phyloP scores from a whole-genome alignment of 345 rosid species.

The Gossypium herbaceum region DNA sequence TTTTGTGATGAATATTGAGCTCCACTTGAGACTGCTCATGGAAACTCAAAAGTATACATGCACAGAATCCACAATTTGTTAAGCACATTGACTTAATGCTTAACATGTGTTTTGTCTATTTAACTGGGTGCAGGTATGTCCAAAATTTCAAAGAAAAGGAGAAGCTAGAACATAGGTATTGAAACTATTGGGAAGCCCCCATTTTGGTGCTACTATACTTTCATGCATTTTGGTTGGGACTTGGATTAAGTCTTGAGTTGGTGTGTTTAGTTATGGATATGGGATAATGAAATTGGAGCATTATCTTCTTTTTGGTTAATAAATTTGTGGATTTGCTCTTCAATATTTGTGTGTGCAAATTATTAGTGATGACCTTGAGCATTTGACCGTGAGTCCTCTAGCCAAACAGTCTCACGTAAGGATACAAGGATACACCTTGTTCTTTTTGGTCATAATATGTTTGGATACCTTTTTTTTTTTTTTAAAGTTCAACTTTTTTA shows the following conservation, averaged over 20 bases:
- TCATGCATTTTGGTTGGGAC: neutral
- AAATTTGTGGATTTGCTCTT: neutral
- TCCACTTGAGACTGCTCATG: neutral
- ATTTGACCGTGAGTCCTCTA: no score
- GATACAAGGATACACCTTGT: no score
- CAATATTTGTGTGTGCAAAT: neutral
- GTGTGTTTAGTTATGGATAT: neutral
- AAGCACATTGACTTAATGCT: neutral
- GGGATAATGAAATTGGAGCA: slow-evolving; percentile 1
- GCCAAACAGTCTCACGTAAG: no score
- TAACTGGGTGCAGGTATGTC: slow-evolving; percentile 35
- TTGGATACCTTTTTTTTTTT: no score
- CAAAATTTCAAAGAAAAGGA: slow-evolving; percentile 39
- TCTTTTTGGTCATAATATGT: no score
- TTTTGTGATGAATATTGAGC: neutral
- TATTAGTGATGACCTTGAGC: neutral
- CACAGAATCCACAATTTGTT: neutral
- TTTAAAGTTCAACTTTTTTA: no score
- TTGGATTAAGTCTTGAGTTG: neutral
- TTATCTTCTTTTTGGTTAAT: neutral
- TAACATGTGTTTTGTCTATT: neutral
- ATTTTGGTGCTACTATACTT: no score
- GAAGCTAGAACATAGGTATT: slow-evolving; percentile 43
- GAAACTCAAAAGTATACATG: neutral
- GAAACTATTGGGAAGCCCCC: slow-evolving; percentile 4